These are phyloP conservation scores for Pythium myriotylum DNA, from an alignment of 352 stramenopile species.

Conservation along the genomic window DNA sequence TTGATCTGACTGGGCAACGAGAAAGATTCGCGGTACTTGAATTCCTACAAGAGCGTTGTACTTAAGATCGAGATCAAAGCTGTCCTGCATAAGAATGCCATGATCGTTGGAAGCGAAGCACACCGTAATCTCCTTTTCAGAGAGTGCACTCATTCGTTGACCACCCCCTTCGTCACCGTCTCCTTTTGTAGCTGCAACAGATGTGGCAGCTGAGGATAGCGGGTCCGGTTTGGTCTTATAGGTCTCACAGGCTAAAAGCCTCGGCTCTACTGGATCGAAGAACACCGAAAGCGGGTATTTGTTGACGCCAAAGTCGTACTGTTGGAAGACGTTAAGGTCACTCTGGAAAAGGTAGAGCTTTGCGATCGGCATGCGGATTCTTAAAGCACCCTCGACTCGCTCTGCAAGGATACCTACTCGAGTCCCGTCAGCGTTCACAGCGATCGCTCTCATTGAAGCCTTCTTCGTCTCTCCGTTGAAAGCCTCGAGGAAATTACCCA, in stretches of 20 bases:
- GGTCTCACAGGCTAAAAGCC: conserved; percentile 87
- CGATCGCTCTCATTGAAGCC: conserved; percentile 60
- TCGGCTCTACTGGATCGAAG: conserved; percentile 90
- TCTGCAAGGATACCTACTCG: conserved; percentile 90
- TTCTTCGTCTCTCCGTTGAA: conserved; percentile 57
- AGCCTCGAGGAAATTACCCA: conserved; percentile 69
- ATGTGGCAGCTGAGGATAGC: conserved; percentile 9
- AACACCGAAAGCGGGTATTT: conserved; percentile 82
- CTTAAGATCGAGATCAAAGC: conserved; percentile 83
- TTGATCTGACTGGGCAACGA: conserved; percentile 53
- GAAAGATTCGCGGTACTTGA: conserved; percentile 80
- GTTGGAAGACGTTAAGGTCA: conserved; percentile 88
- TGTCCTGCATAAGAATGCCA: conserved; percentile 91
- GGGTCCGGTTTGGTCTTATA: conserved; percentile 47
- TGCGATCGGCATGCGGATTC: conserved; percentile 84
- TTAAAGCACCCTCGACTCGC: conserved; percentile 65
- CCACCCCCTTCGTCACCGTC: conserved; percentile 25
- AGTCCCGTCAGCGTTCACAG: conserved; percentile 89
- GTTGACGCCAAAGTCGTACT: conserved; percentile 86
- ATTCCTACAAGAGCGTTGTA: conserved; percentile 85
- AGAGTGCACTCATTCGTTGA: conserved; percentile 33
- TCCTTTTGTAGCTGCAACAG: conserved; percentile 13
- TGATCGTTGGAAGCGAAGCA: conserved; percentile 92
- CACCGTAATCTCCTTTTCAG: conserved; percentile 89
- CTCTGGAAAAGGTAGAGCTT: conserved; percentile 91